Evolutionary conservation across 306 rosid species (phyloP).

Genomic region (Cicer cuneatum): DNA sequence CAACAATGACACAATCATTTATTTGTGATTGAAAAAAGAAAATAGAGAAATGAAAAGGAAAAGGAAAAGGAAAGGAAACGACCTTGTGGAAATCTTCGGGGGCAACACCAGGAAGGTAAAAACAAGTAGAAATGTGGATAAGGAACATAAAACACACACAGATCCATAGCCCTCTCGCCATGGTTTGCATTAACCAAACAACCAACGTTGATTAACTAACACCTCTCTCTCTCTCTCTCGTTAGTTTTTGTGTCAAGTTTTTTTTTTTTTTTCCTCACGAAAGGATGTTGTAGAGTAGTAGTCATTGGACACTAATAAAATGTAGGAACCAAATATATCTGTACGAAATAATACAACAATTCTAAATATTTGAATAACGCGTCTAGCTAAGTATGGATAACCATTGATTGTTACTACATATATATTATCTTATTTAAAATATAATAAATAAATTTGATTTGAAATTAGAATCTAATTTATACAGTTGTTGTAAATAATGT

Average conservation of each 20-base stretch:
- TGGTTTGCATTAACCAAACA: slow-evolving; percentile 43
- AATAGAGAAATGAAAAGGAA: background rate
- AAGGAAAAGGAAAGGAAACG: background rate
- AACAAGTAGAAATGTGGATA: slow-evolving; percentile 54
- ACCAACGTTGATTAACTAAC: slow-evolving; percentile 44
- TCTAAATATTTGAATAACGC: too few relatives aligned
- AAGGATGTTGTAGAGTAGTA: slow-evolving; percentile 2
- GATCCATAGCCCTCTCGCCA: slow-evolving; percentile 70
- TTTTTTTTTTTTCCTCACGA: slow-evolving; percentile 27
- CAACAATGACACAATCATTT: background rate
- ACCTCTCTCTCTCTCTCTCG: background rate
- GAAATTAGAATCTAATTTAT: too few relatives aligned
- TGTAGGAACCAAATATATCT: too few relatives aligned
- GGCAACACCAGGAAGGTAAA: slow-evolving; percentile 93
- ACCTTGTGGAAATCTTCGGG: slow-evolving; percentile 86
- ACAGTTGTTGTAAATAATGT: too few relatives aligned
- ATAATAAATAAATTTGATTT: too few relatives aligned
- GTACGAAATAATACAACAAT: too few relatives aligned
- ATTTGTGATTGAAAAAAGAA: background rate
- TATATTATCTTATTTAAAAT: too few relatives aligned
- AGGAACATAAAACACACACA: slow-evolving; percentile 51
- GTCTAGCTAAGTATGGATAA: too few relatives aligned
- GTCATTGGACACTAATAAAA: background rate
- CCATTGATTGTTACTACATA: too few relatives aligned
- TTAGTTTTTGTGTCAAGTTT: slow-evolving; percentile 16